Evolutionary conservation across 148 eudicot species (phyloP), one percentile per base, ranked within the genome.

Genomic region (Polygonum maritimum): DNA sequence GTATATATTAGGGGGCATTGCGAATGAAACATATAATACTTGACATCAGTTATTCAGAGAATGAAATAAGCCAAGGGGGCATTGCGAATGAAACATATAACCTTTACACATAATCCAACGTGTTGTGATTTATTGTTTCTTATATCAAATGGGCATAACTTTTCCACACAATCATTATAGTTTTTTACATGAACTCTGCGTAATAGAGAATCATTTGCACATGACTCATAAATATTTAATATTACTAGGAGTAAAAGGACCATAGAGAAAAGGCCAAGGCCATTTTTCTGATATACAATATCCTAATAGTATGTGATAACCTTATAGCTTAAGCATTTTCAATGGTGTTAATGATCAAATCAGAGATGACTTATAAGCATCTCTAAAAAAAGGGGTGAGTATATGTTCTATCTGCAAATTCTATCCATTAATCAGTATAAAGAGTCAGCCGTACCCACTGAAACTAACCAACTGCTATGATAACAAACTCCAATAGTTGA

Each of bases 1-100:
- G 19, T 65, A 49, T 63, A 71, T 14, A 80, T 71, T 15, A 44
- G 75, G 74, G 54, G 78, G 16, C 21, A 41, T 12, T 36, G 26
- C 26, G 1, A n/a, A 18, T 18, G 22, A 52, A 52, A 7, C 58
- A 54, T 18, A 54, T 54, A 54, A 54, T 7, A n/a, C 22, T 0
- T 54, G 22, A n/a, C n/a, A 16, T 51, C 55, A 16, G n/a, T 16
- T 51, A 16, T 48, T 51, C 55, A 51, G 19, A 51, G 55, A 16
- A 16, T 16, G 55, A 19, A 16, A 51, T 51, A 51, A 51, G 0
- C 55, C 55, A n/a, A n/a, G n/a, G n/a, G n/a, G n/a, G n/a, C n/a
- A n/a, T n/a, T n/a, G n/a, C n/a, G n/a, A n/a, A n/a, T n/a, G n/a
- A n/a, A n/a, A n/a, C n/a, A n/a, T n/a, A n/a, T n/a, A n/a, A n/a